Conservation (phyloP, 768 basidiomycete species). For the Saitozyma podzolica region DNA sequence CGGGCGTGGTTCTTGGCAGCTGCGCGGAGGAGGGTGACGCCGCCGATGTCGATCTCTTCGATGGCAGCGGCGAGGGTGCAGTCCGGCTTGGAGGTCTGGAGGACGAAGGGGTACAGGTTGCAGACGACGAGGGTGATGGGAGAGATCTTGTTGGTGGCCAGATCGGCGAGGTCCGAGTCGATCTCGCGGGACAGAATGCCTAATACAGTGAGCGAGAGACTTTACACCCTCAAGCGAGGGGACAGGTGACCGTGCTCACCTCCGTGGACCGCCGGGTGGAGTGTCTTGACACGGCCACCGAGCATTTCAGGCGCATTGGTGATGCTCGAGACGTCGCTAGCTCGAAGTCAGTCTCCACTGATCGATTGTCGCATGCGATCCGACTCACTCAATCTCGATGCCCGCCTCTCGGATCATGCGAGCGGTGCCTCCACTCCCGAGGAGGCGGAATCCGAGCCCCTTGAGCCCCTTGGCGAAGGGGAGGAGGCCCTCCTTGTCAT, state of each 20-base stretch:
- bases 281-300: constrained; percentile 94
- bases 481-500: constrained; percentile 88
- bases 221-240: not conserved
- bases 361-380: not conserved
- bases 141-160: constrained; percentile 77
- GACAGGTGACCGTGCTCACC: constrained; percentile 58
- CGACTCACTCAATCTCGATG: constrained; percentile 78
- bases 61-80: constrained; percentile 90
- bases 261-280: constrained; percentile 96
- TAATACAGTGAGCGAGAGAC: constrained; percentile 46
- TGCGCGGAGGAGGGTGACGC: constrained; percentile 93
- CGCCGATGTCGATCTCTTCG: constrained; percentile 98
- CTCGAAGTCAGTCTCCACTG: constrained; percentile 5
- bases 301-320: constrained; percentile 99
- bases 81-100: constrained; percentile 73
- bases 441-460: constrained; percentile 75
- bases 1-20: constrained; percentile 98
- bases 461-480: constrained; percentile 84
- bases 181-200: constrained; percentile 93
- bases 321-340: constrained; percentile 92
- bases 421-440: constrained; percentile 96
- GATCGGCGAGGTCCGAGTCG: constrained; percentile 83
- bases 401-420: constrained; percentile 95
- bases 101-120: constrained; percentile 96
- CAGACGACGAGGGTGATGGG: constrained; percentile 97